Percentiles rank a stretch among this genome's conserved stretches.
Conservation (phyloP, 1,284 basidiomycete genomes). For the Spongispora temasekensis region DNA sequence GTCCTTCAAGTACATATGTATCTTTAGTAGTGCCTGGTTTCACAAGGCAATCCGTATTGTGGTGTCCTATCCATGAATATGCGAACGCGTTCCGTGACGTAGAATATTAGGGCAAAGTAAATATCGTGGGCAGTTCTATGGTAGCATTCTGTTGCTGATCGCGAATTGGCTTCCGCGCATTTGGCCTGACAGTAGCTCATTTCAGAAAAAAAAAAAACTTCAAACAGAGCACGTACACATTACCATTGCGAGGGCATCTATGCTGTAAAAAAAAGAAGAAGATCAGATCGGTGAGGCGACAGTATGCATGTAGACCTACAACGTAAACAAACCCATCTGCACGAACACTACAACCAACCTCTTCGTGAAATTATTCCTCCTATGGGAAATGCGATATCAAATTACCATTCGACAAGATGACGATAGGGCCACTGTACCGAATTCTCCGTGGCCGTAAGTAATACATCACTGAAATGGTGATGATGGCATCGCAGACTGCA, state of each 20-base stretch:
- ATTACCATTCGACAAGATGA: too few species aligned
- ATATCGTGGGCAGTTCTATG: constrained; percentile 13
- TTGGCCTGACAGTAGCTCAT: constrained; percentile 7
- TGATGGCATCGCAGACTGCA: constrained; percentile 16
- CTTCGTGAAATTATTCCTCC: constrained; percentile 6
- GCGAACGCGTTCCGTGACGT: too few species aligned
- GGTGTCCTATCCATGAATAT: too few species aligned
- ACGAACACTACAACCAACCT: constrained; percentile 12
- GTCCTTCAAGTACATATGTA: too few species aligned
- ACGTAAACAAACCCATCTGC: constrained; percentile 19
- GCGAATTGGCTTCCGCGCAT: constrained; percentile 20
- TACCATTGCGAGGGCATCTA: constrained; percentile 8
- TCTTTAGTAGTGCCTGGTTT: too few species aligned
- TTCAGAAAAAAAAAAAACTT: too few species aligned
- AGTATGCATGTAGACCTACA: constrained; percentile 4
- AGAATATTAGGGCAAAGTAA: not conserved
- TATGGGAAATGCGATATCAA: not conserved
- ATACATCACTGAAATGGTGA: constrained; percentile 15
- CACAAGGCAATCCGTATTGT: too few species aligned
- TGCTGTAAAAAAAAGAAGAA: constrained; percentile 1
- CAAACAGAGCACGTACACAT: not conserved
- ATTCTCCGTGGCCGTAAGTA: constrained; percentile 16
- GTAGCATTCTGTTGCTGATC: constrained; percentile 10
- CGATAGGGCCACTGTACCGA: constrained; percentile 1
- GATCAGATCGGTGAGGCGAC: not conserved